Base-by-base conservation (phyloP, 2,329 filamentous ascomycete species). In the Hymenoscyphus fructigenus region DNA sequence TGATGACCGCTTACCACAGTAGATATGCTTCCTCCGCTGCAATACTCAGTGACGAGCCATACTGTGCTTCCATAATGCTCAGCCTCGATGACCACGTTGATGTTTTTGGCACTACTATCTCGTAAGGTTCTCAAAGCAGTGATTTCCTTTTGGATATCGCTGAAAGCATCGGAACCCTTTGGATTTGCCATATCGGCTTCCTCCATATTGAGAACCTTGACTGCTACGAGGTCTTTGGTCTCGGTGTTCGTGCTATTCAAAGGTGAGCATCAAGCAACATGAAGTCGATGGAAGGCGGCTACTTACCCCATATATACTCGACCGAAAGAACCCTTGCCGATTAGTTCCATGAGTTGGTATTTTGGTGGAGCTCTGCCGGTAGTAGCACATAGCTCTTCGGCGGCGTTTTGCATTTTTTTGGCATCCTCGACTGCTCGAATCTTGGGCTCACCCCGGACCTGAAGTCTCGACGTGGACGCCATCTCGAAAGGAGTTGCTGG, bases 21-120 rank as follows among this genome's bases (percentile, higher is more conserved):
- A 69, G 85, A 89, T 75, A 96, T 89, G 75, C 91, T 95, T 59
- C 92, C 92, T 67, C 92, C 92, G 5, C 90, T 91, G 72, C 91
- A 93, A 76, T 93, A 93, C 78, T 95, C 91, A 65, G 90, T 93
- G 63, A 95, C 87, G 80, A 95, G 91, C 92, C 92, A 96, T 79
- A 96, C 88, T 66, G 91, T 86, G 70, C 90, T 88, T 53, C 90
- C 90, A 44, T 94, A 87, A 9, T 90, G 87, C 23, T 93, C 83
- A 4, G 91, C 91, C 69, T 93, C 91, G 71, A 93, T 88, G 60
- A 94, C 89, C 71, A 88, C 85, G 75, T 94, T 95, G 78, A 96
- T 88, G 74, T 94, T 94, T 70, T 85, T 85, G 20, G 91, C 91
- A 58, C 88, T 89, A 69, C 84, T 90, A 69, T 91, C 88, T 72